Conservation (phyloP, 345 rosid genomes). For the Clausena lansium region DNA sequence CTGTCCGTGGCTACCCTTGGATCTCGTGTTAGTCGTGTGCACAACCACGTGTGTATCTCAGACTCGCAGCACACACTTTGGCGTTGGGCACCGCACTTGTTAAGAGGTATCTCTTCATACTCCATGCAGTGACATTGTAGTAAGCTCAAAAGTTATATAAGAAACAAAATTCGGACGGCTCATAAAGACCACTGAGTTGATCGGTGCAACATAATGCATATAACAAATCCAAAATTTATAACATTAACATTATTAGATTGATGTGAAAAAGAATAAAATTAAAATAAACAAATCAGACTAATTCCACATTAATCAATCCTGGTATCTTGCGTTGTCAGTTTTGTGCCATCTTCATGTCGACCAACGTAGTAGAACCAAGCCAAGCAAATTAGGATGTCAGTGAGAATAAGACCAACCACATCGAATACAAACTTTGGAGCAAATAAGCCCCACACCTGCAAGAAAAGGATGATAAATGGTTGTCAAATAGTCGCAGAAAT, state of each 20-base stretch:
- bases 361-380: constrained; percentile 53
- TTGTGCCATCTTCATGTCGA: constrained; percentile 3
- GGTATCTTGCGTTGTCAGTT: neutral
- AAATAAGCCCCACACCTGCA: constrained; percentile 95
- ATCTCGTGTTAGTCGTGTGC: too few relatives aligned
- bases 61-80: too few relatives aligned
- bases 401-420: constrained; percentile 64
- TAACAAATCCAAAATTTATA: too few relatives aligned
- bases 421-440: constrained; percentile 92
- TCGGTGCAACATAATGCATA: neutral
- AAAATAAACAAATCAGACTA: neutral
- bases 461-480: constrained; percentile 2
- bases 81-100: neutral
- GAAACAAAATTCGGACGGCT: neutral
- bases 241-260: too few relatives aligned
- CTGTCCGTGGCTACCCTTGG: too few relatives aligned
- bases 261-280: neutral
- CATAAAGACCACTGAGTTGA: neutral
- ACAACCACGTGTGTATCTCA: too few relatives aligned
- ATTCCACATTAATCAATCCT: neutral
- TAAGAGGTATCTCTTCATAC: neutral
- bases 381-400: constrained; percentile 59
- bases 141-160: neutral
- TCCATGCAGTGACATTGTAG: neutral
- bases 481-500: neutral